Evolutionary conservation across 2,329 filamentous ascomycete species (phyloP).

Genomic region (Fonsecaea multimorphosa): DNA sequence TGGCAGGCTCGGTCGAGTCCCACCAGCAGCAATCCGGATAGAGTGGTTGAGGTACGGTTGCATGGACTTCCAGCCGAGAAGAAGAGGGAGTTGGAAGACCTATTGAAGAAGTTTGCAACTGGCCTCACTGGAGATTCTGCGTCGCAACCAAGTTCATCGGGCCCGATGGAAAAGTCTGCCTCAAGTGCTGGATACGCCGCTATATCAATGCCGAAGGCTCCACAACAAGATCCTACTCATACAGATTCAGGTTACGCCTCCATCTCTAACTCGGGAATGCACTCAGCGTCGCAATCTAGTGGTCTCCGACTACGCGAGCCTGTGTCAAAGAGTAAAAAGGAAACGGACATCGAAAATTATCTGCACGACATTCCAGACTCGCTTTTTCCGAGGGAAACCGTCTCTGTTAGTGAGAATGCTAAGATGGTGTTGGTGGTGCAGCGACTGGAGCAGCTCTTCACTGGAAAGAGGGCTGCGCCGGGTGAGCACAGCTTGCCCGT

Average conservation of each 20-base stretch:
- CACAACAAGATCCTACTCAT: constrained; percentile 6
- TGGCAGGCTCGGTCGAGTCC: constrained; percentile 62
- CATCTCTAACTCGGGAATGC: constrained; percentile 47
- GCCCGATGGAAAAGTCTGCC: constrained; percentile 20
- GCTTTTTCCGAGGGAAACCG: constrained; percentile 65
- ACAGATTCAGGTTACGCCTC: constrained; percentile 44
- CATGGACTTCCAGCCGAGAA: constrained; percentile 75
- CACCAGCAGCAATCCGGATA: constrained; percentile 71
- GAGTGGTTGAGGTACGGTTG: constrained; percentile 81
- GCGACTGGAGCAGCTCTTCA: constrained; percentile 80
- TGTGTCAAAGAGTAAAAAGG: constrained; percentile 42
- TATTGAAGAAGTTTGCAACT: constrained; percentile 67
- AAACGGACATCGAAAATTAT: constrained; percentile 71
- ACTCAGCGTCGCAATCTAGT: constrained; percentile 22
- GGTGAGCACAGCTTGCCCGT: constrained; percentile 56
- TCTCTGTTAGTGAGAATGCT: constrained; percentile 70
- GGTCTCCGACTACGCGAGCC: constrained; percentile 16
- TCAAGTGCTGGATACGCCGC: constrained; percentile 14
- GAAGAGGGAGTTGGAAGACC: constrained; percentile 76
- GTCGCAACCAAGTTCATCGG: constrained; percentile 27
- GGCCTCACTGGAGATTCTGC: constrained; percentile 37
- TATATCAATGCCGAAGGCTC: background rate
- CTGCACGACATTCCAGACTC: constrained; percentile 74
- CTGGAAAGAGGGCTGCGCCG: constrained; percentile 64
- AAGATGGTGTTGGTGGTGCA: constrained; percentile 79